A percentile compares a stretch with the other conserved stretches of the same genome.
phyloP scores from a whole-genome alignment of 1,139 yeast species.

The Suhomyces atakaporum region DNA sequence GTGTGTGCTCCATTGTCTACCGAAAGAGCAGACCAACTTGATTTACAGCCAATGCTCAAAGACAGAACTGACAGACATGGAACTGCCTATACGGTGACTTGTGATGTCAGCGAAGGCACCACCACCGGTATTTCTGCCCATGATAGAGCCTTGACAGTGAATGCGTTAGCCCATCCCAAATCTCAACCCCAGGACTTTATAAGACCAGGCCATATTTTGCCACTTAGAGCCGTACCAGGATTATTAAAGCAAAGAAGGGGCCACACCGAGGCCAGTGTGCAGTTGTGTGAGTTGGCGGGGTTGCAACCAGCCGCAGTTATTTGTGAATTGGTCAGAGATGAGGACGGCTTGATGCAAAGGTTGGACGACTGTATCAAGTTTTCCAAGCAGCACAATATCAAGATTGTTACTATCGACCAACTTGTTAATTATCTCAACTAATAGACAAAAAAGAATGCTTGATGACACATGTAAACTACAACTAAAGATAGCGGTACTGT shows the following conservation, averaged over 20 bases:
- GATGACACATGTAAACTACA: no score
- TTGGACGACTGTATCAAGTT: constrained; percentile 80
- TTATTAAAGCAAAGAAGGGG: constrained; percentile 83
- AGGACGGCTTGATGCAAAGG: constrained; percentile 96
- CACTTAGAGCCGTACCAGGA: constrained; percentile 88
- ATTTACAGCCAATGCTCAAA: constrained; percentile 76
- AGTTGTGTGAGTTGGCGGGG: constrained; percentile 75
- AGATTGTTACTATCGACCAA: constrained; percentile 80
- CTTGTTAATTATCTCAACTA: constrained; percentile 43
- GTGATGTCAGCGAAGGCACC: constrained; percentile 81
- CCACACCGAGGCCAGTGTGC: constrained; percentile 98
- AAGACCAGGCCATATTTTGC: constrained; percentile 93
- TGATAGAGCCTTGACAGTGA: constrained; percentile 86
- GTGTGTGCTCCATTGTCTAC: constrained; percentile 88
- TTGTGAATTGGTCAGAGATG: constrained; percentile 90
- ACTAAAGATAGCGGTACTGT: no score
- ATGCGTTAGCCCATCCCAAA: constrained; percentile 62
- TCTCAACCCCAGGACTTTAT: constrained; percentile 66
- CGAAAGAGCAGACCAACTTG: constrained; percentile 74
- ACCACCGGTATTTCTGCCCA: constrained; percentile 98
- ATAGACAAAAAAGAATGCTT: no score
- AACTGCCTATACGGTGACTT: constrained; percentile 94
- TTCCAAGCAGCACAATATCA: constrained; percentile 61
- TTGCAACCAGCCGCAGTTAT: constrained; percentile 87
- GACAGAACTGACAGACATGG: constrained; percentile 82